phyloP scores from a whole-genome alignment of 768 basidiomycete species.

The Asterophora parasitica region DNA sequence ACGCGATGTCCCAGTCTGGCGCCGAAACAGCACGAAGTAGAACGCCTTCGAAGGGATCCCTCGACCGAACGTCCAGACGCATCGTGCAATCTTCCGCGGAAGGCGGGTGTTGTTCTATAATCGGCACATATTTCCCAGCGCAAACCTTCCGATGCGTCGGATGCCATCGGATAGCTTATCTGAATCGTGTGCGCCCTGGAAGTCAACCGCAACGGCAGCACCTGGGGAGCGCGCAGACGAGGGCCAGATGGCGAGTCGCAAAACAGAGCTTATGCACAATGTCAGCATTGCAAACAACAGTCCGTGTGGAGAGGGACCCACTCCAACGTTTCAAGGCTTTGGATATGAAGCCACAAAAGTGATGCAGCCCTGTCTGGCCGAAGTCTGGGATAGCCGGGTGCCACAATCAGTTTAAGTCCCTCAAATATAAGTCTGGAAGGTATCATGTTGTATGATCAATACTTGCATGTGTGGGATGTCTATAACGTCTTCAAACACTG shows the following conservation, averaged over 20 bases:
- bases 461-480: conserved; percentile 4
- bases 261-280: background rate
- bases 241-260: background rate
- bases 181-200: conserved; percentile 13
- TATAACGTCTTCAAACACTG: conserved; percentile 16
- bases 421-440: conserved; percentile 10
- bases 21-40: conserved; percentile 22
- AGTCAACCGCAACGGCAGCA: conserved; percentile 6
- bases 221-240: background rate
- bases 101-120: conserved; percentile 38
- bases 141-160: conserved; percentile 37
- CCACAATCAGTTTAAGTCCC: conserved; percentile 32
- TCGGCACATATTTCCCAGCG: conserved; percentile 30
- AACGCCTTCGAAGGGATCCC: conserved; percentile 24
- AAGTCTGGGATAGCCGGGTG: conserved; percentile 23
- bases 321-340: background rate
- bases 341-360: conserved; percentile 3
- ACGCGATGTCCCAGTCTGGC: conserved; percentile 26
- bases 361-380: conserved; percentile 2
- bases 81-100: conserved; percentile 44
- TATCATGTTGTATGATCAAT: conserved; percentile 28
- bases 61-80: conserved; percentile 29
- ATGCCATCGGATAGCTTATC: conserved; percentile 34
- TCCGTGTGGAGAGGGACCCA: background rate
- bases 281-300: background rate